Conservation (phyloP, 345 rosid genomes). For the Syzygium oleosum region DNA sequence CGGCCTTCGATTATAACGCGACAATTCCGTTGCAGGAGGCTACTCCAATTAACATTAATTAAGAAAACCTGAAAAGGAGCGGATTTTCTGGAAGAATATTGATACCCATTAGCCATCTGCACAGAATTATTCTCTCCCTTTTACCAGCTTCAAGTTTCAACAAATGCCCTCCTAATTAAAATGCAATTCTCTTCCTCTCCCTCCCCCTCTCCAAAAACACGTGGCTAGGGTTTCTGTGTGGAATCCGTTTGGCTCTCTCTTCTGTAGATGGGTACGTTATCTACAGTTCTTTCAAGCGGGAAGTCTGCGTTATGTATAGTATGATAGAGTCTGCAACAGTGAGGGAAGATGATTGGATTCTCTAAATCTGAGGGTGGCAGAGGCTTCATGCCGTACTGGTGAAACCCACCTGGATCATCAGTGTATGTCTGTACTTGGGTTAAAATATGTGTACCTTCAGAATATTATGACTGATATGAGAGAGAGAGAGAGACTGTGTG, state of each 20-base stretch:
- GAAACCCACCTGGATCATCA: not conserved
- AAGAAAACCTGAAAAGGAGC: not conserved
- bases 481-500: not conserved
- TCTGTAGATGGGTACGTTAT: not conserved
- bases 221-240: not conserved
- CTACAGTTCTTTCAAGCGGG: not conserved
- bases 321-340: not conserved
- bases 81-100: not conserved
- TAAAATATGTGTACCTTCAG: not conserved
- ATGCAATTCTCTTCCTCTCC: not conserved
- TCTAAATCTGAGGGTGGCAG: not conserved
- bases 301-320: not conserved
- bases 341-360: not conserved
- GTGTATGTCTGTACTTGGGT: not conserved
- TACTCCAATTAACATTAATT: not conserved
- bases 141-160: not conserved
- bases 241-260: not conserved
- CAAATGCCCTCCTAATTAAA: not conserved
- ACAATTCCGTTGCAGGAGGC: not conserved
- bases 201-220: not conserved
- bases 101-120: not conserved
- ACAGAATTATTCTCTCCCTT: not conserved
- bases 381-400: not conserved
- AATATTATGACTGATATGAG: not conserved
- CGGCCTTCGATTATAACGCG: not conserved